These are phyloP conservation scores for Ensete glaucum DNA, from an alignment of 176 grass and related monocot species.

Conservation along the genomic window DNA sequence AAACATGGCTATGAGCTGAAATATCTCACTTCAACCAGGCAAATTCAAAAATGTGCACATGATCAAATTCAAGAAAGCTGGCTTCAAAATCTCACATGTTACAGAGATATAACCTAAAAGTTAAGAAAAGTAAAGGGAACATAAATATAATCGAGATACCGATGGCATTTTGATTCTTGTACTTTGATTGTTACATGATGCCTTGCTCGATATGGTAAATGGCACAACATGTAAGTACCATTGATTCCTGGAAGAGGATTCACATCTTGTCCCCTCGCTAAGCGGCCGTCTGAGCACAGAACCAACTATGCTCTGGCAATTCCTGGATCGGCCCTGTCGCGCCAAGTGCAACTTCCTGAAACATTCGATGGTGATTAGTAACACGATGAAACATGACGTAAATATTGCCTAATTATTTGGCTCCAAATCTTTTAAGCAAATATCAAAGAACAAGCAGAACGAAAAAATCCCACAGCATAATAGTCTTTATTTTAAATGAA, in stretches of 20 bases:
- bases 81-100: no score
- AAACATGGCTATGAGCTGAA: no score
- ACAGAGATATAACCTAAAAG: no score
- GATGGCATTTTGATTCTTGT: not conserved
- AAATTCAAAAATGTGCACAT: no score
- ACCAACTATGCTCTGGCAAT: conserved; percentile 84
- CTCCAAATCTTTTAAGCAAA: not conserved
- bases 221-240: not conserved
- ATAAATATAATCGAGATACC: not conserved
- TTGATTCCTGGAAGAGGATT: not conserved
- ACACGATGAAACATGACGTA: no score
- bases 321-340: conserved; percentile 48
- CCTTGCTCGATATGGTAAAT: not conserved
- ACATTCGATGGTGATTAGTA: not conserved
- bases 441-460: conserved; percentile 8
- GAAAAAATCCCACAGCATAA: conserved; percentile 2
- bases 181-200: not conserved
- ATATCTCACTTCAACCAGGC: no score
- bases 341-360: conserved; percentile 76
- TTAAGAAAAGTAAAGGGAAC: not conserved
- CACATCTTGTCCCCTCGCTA: not conserved
- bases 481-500: not conserved
- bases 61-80: no score
- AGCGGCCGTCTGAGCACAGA: conserved; percentile 37
- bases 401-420: no score